A percentile compares a stretch with the other conserved stretches of the same genome.
Conservation (phyloP, 2,329 filamentous ascomycete genomes). For the Xylaria sp. region DNA sequence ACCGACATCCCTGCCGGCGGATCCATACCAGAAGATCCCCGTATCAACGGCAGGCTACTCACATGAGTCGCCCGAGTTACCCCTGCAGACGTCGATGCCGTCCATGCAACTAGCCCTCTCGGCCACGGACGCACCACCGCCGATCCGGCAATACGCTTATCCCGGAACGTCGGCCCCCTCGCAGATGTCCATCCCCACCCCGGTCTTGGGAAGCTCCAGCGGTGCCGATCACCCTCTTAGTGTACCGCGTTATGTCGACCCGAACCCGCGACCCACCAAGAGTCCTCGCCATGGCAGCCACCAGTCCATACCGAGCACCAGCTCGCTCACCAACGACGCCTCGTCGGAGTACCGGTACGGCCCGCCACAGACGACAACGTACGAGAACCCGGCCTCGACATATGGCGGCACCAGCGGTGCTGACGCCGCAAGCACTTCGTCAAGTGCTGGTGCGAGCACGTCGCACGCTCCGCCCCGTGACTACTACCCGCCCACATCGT, state of each 20-base stretch:
- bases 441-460: constrained; percentile 6
- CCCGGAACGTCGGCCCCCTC: constrained; percentile 46
- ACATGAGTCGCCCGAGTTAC: constrained; percentile 49
- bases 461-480: constrained; percentile 39
- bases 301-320: constrained; percentile 47
- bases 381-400: constrained; percentile 17
- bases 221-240: constrained; percentile 44
- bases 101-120: constrained; percentile 49
- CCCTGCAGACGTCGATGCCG: constrained; percentile 49
- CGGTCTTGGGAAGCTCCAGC: constrained; percentile 21
- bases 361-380: constrained; percentile 31
- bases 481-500: constrained; percentile 48
- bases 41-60: constrained; percentile 46
- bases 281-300: constrained; percentile 51
- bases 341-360: constrained; percentile 54
- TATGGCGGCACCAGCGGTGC: constrained; percentile 19
- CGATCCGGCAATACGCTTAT: constrained; percentile 52
- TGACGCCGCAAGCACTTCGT: constrained; percentile 8
- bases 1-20: constrained; percentile 45
- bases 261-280: constrained; percentile 50
- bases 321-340: constrained; percentile 45
- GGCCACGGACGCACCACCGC: constrained; percentile 41
- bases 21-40: constrained; percentile 50
- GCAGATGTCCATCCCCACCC: constrained; percentile 43
- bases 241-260: constrained; percentile 54